Evolutionary conservation across 2,329 filamentous ascomycete genomes (phyloP).

Genomic region (Lachnellula willkommii): DNA sequence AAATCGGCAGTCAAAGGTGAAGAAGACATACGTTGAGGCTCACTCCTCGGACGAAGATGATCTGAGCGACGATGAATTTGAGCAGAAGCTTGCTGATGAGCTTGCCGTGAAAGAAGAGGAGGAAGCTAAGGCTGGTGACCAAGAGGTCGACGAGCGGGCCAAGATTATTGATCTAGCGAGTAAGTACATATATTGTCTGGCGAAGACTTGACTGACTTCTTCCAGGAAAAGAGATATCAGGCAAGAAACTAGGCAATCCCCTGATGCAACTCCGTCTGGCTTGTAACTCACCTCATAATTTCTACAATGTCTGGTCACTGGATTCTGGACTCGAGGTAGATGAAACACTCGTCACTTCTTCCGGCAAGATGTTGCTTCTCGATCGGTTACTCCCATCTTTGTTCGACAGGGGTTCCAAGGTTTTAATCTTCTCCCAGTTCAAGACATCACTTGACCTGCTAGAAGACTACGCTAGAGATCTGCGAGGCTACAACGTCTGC

Average conservation of each 20-base stretch:
- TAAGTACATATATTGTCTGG: slow-evolving; percentile 37
- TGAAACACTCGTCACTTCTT: slow-evolving; percentile 76
- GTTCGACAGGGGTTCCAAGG: slow-evolving; percentile 73
- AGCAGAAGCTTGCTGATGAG: slow-evolving; percentile 67
- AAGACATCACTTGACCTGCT: slow-evolving; percentile 89
- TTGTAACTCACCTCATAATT: slow-evolving; percentile 93
- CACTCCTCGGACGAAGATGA: slow-evolving; percentile 55
- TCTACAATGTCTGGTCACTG: slow-evolving; percentile 82
- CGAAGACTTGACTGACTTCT: slow-evolving; percentile 27
- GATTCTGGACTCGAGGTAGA: slow-evolving; percentile 59
- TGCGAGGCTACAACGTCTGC: slow-evolving; percentile 75
- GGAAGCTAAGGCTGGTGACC: slow-evolving; percentile 37
- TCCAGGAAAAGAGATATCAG: slow-evolving; percentile 72
- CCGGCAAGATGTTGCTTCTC: slow-evolving; percentile 92
- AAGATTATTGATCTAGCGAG: slow-evolving; percentile 72
- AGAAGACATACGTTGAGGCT: slow-evolving; percentile 46
- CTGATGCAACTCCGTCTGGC: slow-evolving; percentile 86
- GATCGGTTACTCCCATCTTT: slow-evolving; percentile 77
- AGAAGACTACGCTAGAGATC: slow-evolving; percentile 73
- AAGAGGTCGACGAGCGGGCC: slow-evolving; percentile 58
- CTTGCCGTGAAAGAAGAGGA: slow-evolving; percentile 41
- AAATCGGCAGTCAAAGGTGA: slow-evolving; percentile 42
- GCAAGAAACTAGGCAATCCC: slow-evolving; percentile 89
- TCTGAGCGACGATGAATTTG: slow-evolving; percentile 79
- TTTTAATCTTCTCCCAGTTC: slow-evolving; percentile 95